phyloP scores from a whole-genome alignment of 257 asterid genomes.

The Ophiorrhiza pumila region DNA sequence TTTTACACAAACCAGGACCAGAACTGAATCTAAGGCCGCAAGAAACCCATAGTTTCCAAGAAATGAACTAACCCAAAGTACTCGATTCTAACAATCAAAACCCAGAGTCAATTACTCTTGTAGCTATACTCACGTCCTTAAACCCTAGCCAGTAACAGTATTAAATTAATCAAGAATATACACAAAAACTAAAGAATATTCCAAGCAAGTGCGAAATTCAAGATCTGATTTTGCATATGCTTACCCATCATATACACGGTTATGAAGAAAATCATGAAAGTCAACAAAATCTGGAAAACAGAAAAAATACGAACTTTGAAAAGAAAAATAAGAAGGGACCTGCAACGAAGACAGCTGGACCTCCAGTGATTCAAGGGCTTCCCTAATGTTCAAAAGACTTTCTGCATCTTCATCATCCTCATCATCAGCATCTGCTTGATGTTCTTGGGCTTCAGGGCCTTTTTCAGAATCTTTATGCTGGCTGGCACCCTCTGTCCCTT shows the following conservation, averaged over 20 bases:
- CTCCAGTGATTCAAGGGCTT: conserved; percentile 83
- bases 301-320: background rate
- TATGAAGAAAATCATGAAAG: background rate
- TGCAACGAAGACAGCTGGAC: conserved; percentile 71
- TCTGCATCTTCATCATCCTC: conserved; percentile 48
- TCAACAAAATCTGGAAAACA: background rate
- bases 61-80: background rate
- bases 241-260: background rate
- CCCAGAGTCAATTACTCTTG: background rate
- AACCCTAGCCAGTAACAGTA: conserved; percentile 4
- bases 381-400: conserved; percentile 58
- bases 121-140: background rate
- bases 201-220: background rate
- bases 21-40: background rate
- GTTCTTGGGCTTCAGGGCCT: conserved; percentile 6
- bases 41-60: background rate
- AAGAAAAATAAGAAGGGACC: conserved; percentile 20
- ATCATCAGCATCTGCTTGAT: conserved; percentile 9
- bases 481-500: conserved; percentile 16
- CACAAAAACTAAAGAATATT: background rate
- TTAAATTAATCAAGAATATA: background rate
- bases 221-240: background rate
- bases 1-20: background rate
- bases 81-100: background rate
- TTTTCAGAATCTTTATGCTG: conserved; percentile 9